These are phyloP conservation scores for Hygrophila difformis DNA, from an alignment of 257 asterid genomes.

Conservation along the genomic window DNA sequence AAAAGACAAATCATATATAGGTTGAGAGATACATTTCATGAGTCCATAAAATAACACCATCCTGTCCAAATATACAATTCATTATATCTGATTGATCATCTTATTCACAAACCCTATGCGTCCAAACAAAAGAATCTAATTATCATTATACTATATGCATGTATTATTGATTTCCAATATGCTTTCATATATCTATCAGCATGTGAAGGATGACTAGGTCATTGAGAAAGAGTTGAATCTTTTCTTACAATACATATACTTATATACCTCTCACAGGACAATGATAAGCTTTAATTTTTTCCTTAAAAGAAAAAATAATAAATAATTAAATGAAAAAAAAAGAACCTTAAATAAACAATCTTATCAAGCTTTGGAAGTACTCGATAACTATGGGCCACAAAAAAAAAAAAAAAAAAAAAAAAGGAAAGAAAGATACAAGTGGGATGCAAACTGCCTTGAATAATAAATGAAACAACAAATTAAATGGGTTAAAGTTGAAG, in stretches of 20 bases:
- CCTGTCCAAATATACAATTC: background rate
- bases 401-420: too few species aligned
- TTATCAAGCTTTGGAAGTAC: conserved; percentile 31
- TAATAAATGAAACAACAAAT: conserved; percentile 5
- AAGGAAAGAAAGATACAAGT: conserved; percentile 15
- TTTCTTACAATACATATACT: background rate
- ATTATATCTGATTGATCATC: background rate
- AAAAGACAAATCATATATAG: background rate
- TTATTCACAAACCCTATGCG: conserved; percentile 7
- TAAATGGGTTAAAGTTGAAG: conserved; percentile 10
- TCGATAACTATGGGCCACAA: conserved; percentile 20
- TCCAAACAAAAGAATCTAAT: conserved; percentile 20
- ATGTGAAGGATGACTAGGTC: conserved; percentile 23
- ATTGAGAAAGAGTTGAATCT: conserved; percentile 4
- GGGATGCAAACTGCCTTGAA: conserved; percentile 20
- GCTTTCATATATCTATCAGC: conserved; percentile 4
- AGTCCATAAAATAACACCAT: background rate
- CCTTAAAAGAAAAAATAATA: too few species aligned
- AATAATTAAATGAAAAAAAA: too few species aligned
- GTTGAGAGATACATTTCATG: background rate
- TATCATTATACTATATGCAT: background rate
- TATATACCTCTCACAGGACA: conserved; percentile 9
- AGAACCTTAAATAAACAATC: conserved; percentile 23
- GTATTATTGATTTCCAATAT: conserved; percentile 3
- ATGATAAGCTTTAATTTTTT: conserved; percentile 13